Percentiles rank a stretch among this genome's conserved stretches.
Evolutionary conservation across 1,139 yeast genomes (phyloP).

Genomic region (Groenewaldozyma auringiensis): DNA sequence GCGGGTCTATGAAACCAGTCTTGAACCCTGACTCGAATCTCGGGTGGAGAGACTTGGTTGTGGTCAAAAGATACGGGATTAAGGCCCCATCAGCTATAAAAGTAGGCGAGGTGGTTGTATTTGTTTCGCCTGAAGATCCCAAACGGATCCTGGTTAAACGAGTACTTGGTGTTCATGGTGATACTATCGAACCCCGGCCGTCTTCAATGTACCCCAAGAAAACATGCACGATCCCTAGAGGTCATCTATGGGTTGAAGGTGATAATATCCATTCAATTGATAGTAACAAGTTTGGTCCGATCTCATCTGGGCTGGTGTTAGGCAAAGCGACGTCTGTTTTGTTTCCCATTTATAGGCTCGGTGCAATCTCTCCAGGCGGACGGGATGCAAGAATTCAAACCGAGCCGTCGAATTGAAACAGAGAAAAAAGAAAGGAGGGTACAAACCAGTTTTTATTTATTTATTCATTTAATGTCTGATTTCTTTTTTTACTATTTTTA

Average conservation of each 20-base stretch:
- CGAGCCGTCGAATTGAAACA: background rate
- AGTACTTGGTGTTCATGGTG: conserved; percentile 68
- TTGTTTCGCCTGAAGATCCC: conserved; percentile 75
- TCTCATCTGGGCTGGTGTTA: conserved; percentile 65
- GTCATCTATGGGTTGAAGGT: conserved; percentile 92
- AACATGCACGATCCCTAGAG: conserved; percentile 57
- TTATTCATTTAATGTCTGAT: background rate
- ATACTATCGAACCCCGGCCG: conserved; percentile 47
- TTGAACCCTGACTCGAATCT: conserved; percentile 60
- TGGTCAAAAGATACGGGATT: conserved; percentile 59
- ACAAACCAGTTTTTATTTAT: conserved; percentile 1
- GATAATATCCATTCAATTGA: conserved; percentile 83
- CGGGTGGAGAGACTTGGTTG: conserved; percentile 52
- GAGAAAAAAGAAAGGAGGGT: background rate
- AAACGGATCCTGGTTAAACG: conserved; percentile 67
- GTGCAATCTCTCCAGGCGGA: conserved; percentile 27
- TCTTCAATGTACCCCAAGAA: conserved; percentile 55
- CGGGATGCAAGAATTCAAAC: conserved; percentile 23
- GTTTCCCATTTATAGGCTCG: conserved; percentile 58
- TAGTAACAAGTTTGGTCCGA: conserved; percentile 78
- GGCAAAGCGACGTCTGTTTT: conserved; percentile 62
- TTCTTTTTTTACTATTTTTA: background rate
- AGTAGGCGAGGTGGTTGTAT: conserved; percentile 67
- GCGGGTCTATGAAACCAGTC: conserved; percentile 84
- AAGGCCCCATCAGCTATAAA: conserved; percentile 41